Evolutionary conservation across 176 grass and related monocot genomes (phyloP).

Genomic region (sorghum (Sorghum bicolor)): Sorghum_bicolor_NCBIv3 NC_012870.2:61718001-61718500

Average conservation of each 20-base stretch:
- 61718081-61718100: background rate
- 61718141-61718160: background rate
- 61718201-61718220: background rate
- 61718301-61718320: background rate
- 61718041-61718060: background rate
- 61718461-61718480: background rate
- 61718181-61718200: background rate
- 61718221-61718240: background rate
- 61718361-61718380: background rate
- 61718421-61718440: background rate
- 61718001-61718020: background rate
- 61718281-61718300: background rate
- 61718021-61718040: background rate
- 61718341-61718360: background rate
- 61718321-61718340: background rate
- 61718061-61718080: background rate
- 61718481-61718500: no score
- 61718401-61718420: background rate
- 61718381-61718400: background rate
- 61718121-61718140: background rate
- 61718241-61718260: background rate
- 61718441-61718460: background rate
- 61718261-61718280: background rate
- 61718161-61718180: background rate
- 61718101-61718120: background rate